Percentiles rank a stretch among this genome's conserved stretches.
These are phyloP conservation scores for Phytophthora palmivora DNA, from an alignment of 352 stramenopile genomes.

Conservation along the genomic window DNA sequence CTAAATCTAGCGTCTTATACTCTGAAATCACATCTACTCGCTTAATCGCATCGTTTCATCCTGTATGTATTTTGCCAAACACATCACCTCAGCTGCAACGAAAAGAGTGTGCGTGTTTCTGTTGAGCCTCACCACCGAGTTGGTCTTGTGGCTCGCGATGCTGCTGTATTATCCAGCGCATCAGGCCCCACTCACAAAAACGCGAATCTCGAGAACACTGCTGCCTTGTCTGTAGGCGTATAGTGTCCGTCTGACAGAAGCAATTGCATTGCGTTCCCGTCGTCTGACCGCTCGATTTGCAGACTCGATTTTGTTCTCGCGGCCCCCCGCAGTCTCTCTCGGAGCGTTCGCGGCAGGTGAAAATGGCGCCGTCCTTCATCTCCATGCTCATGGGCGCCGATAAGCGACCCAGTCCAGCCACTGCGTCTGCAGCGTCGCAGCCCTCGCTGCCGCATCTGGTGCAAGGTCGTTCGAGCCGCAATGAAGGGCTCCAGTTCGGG, in stretches of 20 bases:
- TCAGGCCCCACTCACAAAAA: conserved; percentile 18
- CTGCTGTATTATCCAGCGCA: conserved; percentile 18
- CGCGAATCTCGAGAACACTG: too few relatives aligned
- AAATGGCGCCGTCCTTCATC: conserved; percentile 70
- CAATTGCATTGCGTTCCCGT: conserved; percentile 25
- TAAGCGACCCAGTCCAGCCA: conserved; percentile 14
- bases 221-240: conserved; percentile 22
- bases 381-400: conserved; percentile 58
- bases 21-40: neutral
- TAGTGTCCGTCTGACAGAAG: conserved; percentile 13
- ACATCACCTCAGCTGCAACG: conserved; percentile 7
- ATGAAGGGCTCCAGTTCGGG: conserved; percentile 42
- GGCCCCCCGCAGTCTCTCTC: conserved; percentile 24
- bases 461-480: conserved; percentile 15
- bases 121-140: conserved; percentile 20
- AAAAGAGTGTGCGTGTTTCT: conserved; percentile 18
- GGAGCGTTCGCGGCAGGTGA: conserved; percentile 30
- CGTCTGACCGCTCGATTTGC: conserved; percentile 35
- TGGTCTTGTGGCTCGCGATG: conserved; percentile 9
- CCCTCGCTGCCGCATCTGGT: conserved; percentile 33
- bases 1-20: too few relatives aligned
- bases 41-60: neutral
- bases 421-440: neutral
- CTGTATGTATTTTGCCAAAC: neutral
- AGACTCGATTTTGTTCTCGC: conserved; percentile 30